phyloP scores from a whole-genome alignment of 1,139 yeast genomes.

The Blastobotrys malaysiensis region DNA sequence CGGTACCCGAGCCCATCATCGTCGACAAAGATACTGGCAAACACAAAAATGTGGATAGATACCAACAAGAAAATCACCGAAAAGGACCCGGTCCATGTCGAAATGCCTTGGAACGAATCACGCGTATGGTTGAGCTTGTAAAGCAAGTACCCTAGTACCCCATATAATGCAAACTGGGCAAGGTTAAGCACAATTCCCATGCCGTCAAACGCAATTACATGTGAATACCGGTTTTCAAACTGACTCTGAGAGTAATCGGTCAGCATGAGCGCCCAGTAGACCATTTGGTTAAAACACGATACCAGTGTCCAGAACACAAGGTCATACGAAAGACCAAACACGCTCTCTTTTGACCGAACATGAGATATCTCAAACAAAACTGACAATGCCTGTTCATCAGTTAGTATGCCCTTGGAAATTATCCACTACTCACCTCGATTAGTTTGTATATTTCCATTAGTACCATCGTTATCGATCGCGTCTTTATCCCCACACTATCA shows the following conservation, averaged over 20 bases:
- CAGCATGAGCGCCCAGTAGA: not conserved
- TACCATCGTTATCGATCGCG: not conserved
- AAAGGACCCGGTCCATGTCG: not conserved
- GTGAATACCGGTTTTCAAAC: not conserved
- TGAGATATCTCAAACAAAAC: not conserved
- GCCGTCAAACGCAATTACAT: not conserved
- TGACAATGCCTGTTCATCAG: not conserved
- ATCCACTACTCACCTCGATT: not conserved
- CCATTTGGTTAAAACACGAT: not conserved
- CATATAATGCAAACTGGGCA: not conserved
- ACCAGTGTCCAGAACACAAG: not conserved
- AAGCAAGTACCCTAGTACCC: not conserved
- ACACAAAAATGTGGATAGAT: not conserved
- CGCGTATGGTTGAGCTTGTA: not conserved
- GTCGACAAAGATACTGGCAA: not conserved
- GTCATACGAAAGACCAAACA: not conserved
- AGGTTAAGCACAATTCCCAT: not conserved
- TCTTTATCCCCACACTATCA: not conserved
- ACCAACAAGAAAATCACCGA: not conserved
- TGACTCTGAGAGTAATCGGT: not conserved
- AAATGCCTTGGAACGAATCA: not conserved
- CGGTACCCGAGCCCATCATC: slow-evolving; percentile 10
- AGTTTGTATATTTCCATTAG: not conserved
- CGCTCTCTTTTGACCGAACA: not conserved
- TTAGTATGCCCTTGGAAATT: not conserved